phyloP scores from a whole-genome alignment of 2,329 filamentous ascomycete genomes.

The Penicillium polonicum region DNA sequence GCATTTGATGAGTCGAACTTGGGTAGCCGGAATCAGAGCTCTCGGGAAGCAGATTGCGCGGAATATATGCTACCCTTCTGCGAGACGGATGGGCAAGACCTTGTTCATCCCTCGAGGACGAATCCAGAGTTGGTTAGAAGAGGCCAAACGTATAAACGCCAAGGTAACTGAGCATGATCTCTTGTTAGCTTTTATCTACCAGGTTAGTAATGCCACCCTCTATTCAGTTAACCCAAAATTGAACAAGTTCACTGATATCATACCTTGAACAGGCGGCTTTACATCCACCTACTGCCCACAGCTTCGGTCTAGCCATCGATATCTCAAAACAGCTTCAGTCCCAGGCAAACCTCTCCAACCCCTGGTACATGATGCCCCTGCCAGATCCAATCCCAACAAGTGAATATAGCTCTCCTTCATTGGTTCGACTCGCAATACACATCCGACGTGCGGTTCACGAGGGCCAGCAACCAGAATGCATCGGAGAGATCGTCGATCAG shows the following conservation, averaged over 20 bases:
- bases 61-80: slow-evolving; percentile 1
- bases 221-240: neutral
- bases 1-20: neutral
- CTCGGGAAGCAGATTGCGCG: slow-evolving; percentile 2
- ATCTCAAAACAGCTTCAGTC: slow-evolving; percentile 5
- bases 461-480: slow-evolving; percentile 6
- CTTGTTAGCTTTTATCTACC: slow-evolving; percentile 1
- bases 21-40: neutral
- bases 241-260: neutral
- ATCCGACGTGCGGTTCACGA: slow-evolving; percentile 1
- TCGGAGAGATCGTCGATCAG: slow-evolving; percentile 1
- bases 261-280: slow-evolving; percentile 1
- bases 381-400: slow-evolving; percentile 8
- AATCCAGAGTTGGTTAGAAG: neutral
- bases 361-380: slow-evolving; percentile 10
- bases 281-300: neutral
- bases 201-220: neutral
- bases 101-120: neutral
- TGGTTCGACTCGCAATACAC: slow-evolving; percentile 1
- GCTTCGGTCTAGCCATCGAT: slow-evolving; percentile 1
- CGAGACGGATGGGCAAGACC: neutral
- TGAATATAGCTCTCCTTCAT: neutral
- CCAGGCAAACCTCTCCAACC: slow-evolving; percentile 1
- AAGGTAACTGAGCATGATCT: slow-evolving; percentile 8
- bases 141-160: neutral